Evolutionary conservation across 331 rosid species (phyloP), one percentile per base, ranked within the genome.

Genomic region (Pyrus hybrid): DNA sequence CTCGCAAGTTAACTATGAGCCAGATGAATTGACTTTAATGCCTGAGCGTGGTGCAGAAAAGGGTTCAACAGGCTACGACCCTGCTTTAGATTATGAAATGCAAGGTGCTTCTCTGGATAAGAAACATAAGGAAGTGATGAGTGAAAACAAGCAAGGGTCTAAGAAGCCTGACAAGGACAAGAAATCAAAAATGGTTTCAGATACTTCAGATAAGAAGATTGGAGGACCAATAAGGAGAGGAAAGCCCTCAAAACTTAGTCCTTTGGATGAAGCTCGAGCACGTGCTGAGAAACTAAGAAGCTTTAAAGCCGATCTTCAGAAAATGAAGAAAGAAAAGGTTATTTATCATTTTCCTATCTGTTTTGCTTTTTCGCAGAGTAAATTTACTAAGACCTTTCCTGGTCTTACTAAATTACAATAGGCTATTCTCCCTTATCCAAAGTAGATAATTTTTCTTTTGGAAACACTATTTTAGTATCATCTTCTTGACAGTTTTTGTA

Each of bases 291-390:
- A 76, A 84, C 77, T 95, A 69, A 83, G 97, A 72, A 89, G 80
- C 77, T 95, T 80, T 82, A 95, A 95, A 88, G 97, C 97, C 72
- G 96, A 95, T 85, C 97, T 95, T 73, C 97, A 89, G 86, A 95
- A 92, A 84, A 80, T 90, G 86, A 95, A 95, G 91, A 92, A 90
- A 90, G 96, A 95, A 84, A 95, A 89, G 99, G 99, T 94, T 72
- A 79, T 33, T 63, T 41, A 13, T 16, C 41, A 16, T 30, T 33
- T 58, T 73, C 26, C 43, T 22, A 2, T 47, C 49, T 45, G 26
- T 16, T 35, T 72, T 79, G 21, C 25, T 56, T 20, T 73, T 79
- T 25, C 16, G 18, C 5, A 9, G 12, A 63, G 74, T 71, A 13
- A 32, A 56, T 53, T n/a, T 53, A 33, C 25, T 10, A 22, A 21